Base-by-base conservation (phyloP, 2,329 filamentous ascomycete species). In the Gaeumannomyces sp. region DNA sequence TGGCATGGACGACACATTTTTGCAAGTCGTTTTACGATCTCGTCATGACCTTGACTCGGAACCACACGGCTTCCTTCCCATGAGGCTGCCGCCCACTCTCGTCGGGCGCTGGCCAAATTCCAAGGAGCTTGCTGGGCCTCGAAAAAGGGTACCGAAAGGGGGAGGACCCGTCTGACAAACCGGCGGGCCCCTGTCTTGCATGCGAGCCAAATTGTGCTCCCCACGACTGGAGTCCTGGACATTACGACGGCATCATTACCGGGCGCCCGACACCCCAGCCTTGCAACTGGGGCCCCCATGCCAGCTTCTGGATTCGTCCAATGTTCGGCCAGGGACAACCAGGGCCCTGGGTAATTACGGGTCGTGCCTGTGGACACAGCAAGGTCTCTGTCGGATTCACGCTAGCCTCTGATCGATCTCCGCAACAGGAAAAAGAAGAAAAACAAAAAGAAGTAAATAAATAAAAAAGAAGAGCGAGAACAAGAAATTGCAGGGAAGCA, bases 161-260 rank as follows among this genome's bases (percentile, higher is more conserved):
- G 45, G 22, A 11, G 45, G 22, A 5, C 14, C 16, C 14, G 38
- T 33, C 33, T 22, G 6, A 45, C 38, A 16, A 45, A 45, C 38
- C 38, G 38, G 16, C 38, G 19, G 38, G 38, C 38, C 38, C 38
- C 38, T 50, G 45, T 50, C 45, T 53, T 53, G 45, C 45, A 53
- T 53, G 45, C 45, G 45, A 11, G 14, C 45, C 45, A 53, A 53
- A 53, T 53, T 53, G 45, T 53, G 45, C 45, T 53, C 45, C 45
- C 45, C 45, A 53, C 45, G 45, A 53, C 45, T 53, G 45, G 22
- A 53, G 45, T 10, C 45, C 22, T n/a, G 19, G 45, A 53, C 38
- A 53, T 53, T 53, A 25, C 45, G 45, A 53, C 45, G 45, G 45
- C 45, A 53, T 53, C 45, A 53, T 53, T 53, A 53, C 45, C 45